A percentile compares a stretch with the other conserved stretches of the same genome.
phyloP scores from a whole-genome alignment of 768 basidiomycete genomes.

The Megacollybia marginata region DNA sequence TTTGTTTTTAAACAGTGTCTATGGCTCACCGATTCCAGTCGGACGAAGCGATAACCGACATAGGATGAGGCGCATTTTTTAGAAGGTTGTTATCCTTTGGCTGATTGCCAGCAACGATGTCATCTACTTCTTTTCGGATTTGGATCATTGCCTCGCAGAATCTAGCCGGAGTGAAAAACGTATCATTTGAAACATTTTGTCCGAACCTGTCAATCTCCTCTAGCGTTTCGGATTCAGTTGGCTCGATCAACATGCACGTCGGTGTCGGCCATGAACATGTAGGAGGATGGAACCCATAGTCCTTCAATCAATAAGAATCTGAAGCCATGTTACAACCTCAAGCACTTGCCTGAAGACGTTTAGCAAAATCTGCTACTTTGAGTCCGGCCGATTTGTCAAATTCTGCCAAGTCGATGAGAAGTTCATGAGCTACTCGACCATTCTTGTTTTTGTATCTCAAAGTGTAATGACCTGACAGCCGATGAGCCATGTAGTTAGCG shows the following conservation, averaged over 20 bases:
- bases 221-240: constrained; percentile 91
- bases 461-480: constrained; percentile 78
- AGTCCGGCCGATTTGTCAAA: constrained; percentile 86
- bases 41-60: constrained; percentile 61
- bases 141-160: constrained; percentile 99
- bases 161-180: constrained; percentile 26
- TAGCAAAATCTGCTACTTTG: constrained; percentile 95
- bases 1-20: background rate
- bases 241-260: constrained; percentile 96
- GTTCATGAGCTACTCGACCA: constrained; percentile 90
- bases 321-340: background rate
- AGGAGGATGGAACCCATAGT: constrained; percentile 93
- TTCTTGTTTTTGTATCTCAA: constrained; percentile 88
- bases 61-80: constrained; percentile 91
- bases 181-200: background rate
- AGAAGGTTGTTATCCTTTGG: constrained; percentile 88
- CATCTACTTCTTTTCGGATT: constrained; percentile 87
- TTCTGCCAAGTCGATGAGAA: constrained; percentile 91
- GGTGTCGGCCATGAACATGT: constrained; percentile 98
- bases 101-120: constrained; percentile 80
- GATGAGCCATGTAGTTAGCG: constrained; percentile 95
- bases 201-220: constrained; percentile 83
- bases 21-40: constrained; percentile 78
- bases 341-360: constrained; percentile 72
- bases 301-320: constrained; percentile 28